These are phyloP conservation scores for Fraxinus anomala DNA, from an alignment of 257 asterid species.

Conservation along the genomic window DNA sequence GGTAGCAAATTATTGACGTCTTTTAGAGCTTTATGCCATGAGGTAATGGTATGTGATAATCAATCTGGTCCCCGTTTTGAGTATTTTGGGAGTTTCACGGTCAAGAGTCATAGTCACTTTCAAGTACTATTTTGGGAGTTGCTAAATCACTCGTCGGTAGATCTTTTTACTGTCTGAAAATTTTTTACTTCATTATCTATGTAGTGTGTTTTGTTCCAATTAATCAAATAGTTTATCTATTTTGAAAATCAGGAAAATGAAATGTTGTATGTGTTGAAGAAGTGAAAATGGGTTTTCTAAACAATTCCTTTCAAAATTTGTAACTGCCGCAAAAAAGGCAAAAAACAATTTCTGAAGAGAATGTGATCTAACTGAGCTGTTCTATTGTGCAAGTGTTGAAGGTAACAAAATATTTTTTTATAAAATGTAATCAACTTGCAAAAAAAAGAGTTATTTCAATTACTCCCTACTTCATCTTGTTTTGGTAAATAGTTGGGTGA, in stretches of 20 bases:
- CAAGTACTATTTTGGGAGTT: conserved; percentile 22
- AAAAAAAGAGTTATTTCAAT: too few relatives aligned
- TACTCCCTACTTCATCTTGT: not conserved
- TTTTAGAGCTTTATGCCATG: conserved; percentile 19
- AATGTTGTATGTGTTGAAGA: not conserved
- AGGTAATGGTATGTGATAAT: conserved; percentile 16
- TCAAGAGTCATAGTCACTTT: not conserved
- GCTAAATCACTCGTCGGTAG: not conserved
- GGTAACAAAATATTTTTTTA: too few relatives aligned
- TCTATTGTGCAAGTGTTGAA: not conserved
- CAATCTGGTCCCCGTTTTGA: conserved; percentile 29
- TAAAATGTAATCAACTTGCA: not conserved
- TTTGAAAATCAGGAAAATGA: not conserved
- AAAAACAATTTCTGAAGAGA: not conserved
- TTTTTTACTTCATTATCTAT: not conserved
- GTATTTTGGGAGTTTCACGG: not conserved
- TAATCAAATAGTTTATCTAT: not conserved
- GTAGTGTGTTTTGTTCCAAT: not conserved
- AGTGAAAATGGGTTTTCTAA: not conserved
- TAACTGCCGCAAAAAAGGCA: not conserved
- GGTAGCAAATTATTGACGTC: not conserved
- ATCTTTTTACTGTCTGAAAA: not conserved
- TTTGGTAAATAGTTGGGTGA: not conserved
- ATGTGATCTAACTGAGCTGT: not conserved
- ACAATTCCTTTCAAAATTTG: not conserved